phyloP scores from a whole-genome alignment of 2,329 filamentous ascomycete genomes.

The Fusarium newnesense region DNA sequence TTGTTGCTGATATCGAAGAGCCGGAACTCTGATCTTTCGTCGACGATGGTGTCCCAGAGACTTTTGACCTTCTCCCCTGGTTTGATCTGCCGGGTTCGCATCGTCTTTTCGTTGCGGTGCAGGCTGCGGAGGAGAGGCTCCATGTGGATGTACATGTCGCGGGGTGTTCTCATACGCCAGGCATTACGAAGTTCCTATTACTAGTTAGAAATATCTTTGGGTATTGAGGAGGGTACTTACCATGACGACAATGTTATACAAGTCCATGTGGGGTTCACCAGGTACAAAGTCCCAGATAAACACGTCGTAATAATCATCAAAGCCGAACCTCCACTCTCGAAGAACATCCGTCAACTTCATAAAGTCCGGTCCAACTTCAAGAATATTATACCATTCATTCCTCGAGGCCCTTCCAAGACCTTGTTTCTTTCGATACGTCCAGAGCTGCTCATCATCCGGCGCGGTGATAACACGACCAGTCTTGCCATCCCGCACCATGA shows the following conservation, averaged over 20 bases:
- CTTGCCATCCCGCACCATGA: conserved; percentile 45
- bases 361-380: conserved; percentile 40
- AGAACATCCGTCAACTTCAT: conserved; percentile 40
- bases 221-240: not conserved
- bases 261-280: conserved; percentile 7
- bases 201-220: not conserved
- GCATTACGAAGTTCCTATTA: conserved; percentile 43
- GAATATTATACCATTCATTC: conserved; percentile 39
- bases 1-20: conserved; percentile 19
- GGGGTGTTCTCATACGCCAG: conserved; percentile 38
- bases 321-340: conserved; percentile 43
- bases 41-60: conserved; percentile 39
- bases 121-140: conserved; percentile 35
- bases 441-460: conserved; percentile 38
- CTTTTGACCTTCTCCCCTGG: conserved; percentile 36
- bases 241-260: conserved; percentile 36
- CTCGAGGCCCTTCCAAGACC: conserved; percentile 43
- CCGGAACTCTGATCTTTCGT: conserved; percentile 28
- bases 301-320: conserved; percentile 45
- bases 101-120: conserved; percentile 37
- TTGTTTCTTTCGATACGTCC: conserved; percentile 42
- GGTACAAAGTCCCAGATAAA: conserved; percentile 45
- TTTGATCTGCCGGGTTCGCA: conserved; percentile 40
- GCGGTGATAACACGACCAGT: conserved; percentile 45
- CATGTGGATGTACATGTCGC: conserved; percentile 41